Conservation (phyloP, 1,284 basidiomycete species). For the Cutaneotrichosporon sp. region DNA sequence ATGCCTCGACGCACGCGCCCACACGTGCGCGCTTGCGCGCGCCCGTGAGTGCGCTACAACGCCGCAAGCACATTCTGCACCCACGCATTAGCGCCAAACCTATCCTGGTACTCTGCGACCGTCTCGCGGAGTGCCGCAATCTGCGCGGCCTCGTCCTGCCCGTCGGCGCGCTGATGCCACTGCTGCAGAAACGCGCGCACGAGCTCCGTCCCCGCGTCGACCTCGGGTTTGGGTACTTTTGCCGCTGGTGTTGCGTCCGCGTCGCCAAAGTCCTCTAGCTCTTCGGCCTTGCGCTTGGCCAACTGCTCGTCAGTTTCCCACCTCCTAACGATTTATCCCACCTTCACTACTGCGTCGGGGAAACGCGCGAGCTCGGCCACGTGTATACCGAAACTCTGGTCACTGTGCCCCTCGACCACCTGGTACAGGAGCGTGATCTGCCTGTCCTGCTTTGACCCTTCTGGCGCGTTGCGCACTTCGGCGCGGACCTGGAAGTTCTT, state of each 20-base stretch:
- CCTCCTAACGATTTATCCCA: constrained; percentile 48
- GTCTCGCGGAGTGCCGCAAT: constrained; percentile 61
- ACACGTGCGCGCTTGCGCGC: no score
- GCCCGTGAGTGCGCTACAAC: constrained; percentile 34
- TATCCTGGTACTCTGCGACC: constrained; percentile 61
- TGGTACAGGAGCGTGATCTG: constrained; percentile 94
- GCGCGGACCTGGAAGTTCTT: constrained; percentile 95
- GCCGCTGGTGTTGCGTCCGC: constrained; percentile 40
- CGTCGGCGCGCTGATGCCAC: constrained; percentile 57
- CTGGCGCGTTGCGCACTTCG: constrained; percentile 60
- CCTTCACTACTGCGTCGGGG: constrained; percentile 86
- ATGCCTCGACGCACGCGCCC: background rate
- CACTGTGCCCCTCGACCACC: constrained; percentile 86
- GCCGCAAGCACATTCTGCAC: constrained; percentile 58
- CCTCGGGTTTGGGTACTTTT: constrained; percentile 58
- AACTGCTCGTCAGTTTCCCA: constrained; percentile 58
- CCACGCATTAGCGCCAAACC: constrained; percentile 73
- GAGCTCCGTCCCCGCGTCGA: constrained; percentile 71
- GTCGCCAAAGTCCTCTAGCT: constrained; percentile 83
- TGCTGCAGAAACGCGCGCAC: constrained; percentile 71
- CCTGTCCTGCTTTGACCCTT: constrained; percentile 58
- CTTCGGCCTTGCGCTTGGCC: constrained; percentile 90
- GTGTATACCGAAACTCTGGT: constrained; percentile 98
- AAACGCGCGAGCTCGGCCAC: constrained; percentile 96
- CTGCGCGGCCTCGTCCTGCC: constrained; percentile 56